These are phyloP conservation scores for Bruguiera parviflora DNA, from an alignment of 345 rosid species.

Conservation along the genomic window DNA sequence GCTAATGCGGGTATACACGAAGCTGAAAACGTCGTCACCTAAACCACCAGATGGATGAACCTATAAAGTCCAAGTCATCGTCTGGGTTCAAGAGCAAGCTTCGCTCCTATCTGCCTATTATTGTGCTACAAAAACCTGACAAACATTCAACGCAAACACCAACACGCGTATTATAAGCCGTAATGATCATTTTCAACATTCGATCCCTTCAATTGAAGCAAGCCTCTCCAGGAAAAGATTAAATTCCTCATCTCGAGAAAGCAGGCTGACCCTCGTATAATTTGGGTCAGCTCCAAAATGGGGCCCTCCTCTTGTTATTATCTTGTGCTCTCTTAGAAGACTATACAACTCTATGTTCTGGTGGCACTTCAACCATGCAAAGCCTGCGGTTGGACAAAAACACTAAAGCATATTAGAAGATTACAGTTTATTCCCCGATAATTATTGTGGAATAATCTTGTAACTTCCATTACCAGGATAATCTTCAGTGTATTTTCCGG, in stretches of 20 bases:
- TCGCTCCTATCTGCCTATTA: neutral
- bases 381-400: constrained; percentile 37
- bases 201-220: constrained; percentile 31
- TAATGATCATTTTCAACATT: neutral
- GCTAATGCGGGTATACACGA: no score
- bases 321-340: constrained; percentile 45
- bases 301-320: constrained; percentile 52
- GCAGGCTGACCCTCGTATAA: constrained; percentile 65
- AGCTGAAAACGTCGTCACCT: neutral
- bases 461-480: constrained; percentile 51
- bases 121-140: no score
- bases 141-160: no score
- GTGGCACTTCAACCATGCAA: constrained; percentile 78
- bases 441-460: neutral
- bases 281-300: constrained; percentile 50
- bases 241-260: constrained; percentile 57
- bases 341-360: constrained; percentile 43
- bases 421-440: no score
- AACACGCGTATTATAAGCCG: neutral
- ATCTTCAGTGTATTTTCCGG: constrained; percentile 24
- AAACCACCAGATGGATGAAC: constrained; percentile 11
- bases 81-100: constrained; percentile 3
- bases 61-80: neutral
- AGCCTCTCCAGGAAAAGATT: constrained; percentile 60
- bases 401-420: no score